Percentiles rank a stretch among this genome's conserved stretches.
These are phyloP conservation scores for Achaetomiella virescens DNA, from an alignment of 495 filamentous ascomycete genomes.

Conservation along the genomic window DNA sequence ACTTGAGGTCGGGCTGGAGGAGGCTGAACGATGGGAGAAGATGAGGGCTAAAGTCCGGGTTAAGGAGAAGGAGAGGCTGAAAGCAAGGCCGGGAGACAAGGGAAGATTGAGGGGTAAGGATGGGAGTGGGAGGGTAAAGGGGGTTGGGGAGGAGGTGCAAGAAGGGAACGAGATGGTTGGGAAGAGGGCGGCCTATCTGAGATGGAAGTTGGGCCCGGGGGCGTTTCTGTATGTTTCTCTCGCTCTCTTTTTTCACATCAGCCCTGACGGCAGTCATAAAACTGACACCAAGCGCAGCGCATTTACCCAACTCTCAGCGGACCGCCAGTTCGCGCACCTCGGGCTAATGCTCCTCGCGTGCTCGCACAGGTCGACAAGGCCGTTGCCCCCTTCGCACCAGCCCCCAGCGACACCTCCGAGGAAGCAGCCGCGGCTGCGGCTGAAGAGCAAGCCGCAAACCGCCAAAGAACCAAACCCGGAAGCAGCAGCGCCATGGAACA, in stretches of 20 bases:
- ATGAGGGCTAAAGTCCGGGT: too few relatives aligned
- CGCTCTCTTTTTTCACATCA: not conserved
- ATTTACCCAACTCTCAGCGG: constrained; percentile 64
- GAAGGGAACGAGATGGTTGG: constrained; percentile 16
- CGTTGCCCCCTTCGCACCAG: constrained; percentile 26
- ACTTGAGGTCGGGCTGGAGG: constrained; percentile 23
- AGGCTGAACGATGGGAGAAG: constrained; percentile 5
- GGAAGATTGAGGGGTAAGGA: constrained; percentile 27
- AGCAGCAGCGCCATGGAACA: too few relatives aligned
- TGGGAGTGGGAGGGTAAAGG: constrained; percentile 13
- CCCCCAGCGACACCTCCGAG: constrained; percentile 1
- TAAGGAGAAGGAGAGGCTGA: constrained; percentile 7
- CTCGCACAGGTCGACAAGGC: constrained; percentile 54
- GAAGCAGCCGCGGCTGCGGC: not conserved
- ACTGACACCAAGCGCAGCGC: constrained; percentile 32
- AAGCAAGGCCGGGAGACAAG: constrained; percentile 16
- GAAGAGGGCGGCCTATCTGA: constrained; percentile 15
- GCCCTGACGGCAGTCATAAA: not conserved
- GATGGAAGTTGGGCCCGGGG: constrained; percentile 22
- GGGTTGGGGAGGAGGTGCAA: constrained; percentile 4
- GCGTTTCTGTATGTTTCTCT: constrained; percentile 26
- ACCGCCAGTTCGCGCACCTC: constrained; percentile 70
- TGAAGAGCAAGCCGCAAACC: not conserved
- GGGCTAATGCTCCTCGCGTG: constrained; percentile 64
- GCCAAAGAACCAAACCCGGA: not conserved